Conservation (phyloP, 2,329 filamentous ascomycete genomes). For the Domatiomyces catenatus region DNA sequence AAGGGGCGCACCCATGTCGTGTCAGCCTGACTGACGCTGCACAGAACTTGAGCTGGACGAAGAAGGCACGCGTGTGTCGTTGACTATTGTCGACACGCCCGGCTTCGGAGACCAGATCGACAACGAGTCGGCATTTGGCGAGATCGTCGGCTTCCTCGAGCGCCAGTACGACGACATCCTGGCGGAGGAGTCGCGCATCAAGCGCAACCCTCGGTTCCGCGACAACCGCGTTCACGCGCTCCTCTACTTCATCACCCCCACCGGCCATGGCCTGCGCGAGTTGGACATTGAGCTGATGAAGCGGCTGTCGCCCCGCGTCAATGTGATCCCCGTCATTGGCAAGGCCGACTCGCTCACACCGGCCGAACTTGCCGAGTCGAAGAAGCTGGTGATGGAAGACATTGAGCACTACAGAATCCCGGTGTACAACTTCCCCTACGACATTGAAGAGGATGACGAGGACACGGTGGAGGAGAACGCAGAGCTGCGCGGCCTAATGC, state of each 20-base stretch:
- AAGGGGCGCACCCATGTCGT: constrained; percentile 1
- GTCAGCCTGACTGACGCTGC: constrained; percentile 19
- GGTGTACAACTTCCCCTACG: constrained; percentile 99
- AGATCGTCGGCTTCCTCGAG: constrained; percentile 97
- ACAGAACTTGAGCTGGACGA: constrained; percentile 88
- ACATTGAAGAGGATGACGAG: constrained; percentile 98
- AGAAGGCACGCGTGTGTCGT: constrained; percentile 91
- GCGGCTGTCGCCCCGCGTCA: constrained; percentile 92
- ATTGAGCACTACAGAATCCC: constrained; percentile 99
- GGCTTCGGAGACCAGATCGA: constrained; percentile 98
- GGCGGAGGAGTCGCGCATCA: constrained; percentile 98
- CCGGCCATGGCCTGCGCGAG: constrained; percentile 92
- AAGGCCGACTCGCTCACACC: constrained; percentile 96
- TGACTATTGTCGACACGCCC: constrained; percentile 96
- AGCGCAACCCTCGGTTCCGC: constrained; percentile 99
- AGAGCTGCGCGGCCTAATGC: constrained; percentile 92
- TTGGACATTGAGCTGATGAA: constrained; percentile 99
- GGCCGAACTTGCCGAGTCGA: constrained; percentile 90
- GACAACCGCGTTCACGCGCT: constrained; percentile 97
- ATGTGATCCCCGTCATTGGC: constrained; percentile 97
- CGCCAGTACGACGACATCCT: constrained; percentile 99
- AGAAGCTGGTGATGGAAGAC: constrained; percentile 99
- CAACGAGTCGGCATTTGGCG: constrained; percentile 96
- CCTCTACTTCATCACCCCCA: constrained; percentile 98
- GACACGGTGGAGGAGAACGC: constrained; percentile 99